Evolutionary conservation across 2,329 filamentous ascomycete species (phyloP).

Genomic region (Sarocladium oryzae): DNA sequence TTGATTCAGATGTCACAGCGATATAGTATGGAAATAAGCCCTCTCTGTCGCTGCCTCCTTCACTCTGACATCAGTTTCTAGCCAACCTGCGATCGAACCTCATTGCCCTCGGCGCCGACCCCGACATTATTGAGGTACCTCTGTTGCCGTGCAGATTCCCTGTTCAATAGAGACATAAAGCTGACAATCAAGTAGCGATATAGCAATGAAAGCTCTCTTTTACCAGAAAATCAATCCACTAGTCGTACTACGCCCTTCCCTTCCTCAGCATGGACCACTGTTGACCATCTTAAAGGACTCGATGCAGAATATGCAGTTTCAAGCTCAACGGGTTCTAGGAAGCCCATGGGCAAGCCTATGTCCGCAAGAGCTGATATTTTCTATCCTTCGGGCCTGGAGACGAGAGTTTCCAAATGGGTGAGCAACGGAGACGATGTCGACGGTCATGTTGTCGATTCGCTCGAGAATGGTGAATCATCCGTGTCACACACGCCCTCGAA

Average conservation of each 20-base stretch:
- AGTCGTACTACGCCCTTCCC: not conserved
- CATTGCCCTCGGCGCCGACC: slow-evolving; percentile 1
- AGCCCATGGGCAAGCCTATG: not conserved
- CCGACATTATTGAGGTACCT: not conserved
- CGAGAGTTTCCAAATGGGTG: not conserved
- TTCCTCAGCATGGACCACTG: not conserved
- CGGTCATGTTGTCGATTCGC: not conserved
- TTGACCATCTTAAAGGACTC: not conserved
- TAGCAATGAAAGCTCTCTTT: not conserved
- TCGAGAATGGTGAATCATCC: not conserved
- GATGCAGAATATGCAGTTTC: not conserved
- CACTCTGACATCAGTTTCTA: not conserved
- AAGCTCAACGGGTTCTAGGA: not conserved
- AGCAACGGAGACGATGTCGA: not conserved
- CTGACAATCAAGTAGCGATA: not conserved
- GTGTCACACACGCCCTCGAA: not conserved
- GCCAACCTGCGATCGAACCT: slow-evolving; percentile 4
- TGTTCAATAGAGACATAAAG: not conserved
- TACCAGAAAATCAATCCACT: not conserved
- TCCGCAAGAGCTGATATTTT: slow-evolving; percentile 4
- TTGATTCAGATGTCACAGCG: slow-evolving; percentile 7
- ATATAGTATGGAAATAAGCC: slow-evolving; percentile 3
- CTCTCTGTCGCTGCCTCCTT: not conserved
- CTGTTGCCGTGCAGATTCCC: not conserved
- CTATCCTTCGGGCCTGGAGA: not conserved